Conservation (phyloP, 805 yeast species). For the Metschnikowia shivogae region DNA sequence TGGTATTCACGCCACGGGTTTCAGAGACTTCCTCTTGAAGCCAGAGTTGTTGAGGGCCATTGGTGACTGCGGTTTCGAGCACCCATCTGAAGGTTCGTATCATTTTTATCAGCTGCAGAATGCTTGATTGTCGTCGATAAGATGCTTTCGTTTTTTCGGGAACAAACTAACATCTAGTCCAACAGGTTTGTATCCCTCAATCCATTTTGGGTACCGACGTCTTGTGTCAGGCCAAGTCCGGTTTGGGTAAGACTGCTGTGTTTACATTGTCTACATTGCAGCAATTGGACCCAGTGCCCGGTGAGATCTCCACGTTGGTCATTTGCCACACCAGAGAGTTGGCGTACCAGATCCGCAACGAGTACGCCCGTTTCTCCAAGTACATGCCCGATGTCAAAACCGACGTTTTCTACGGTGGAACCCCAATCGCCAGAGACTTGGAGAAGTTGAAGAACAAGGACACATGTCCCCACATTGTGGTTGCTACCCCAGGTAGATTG, state of each 20-base stretch:
- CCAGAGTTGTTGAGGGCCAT: conserved; percentile 97
- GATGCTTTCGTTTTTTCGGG: background rate
- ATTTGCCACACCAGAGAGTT: conserved; percentile 98
- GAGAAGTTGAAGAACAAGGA: conserved; percentile 88
- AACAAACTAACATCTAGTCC: conserved; percentile 53
- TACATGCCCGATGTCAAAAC: conserved; percentile 98
- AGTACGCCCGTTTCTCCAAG: conserved; percentile 95
- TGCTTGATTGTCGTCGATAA: background rate
- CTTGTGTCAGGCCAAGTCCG: conserved; percentile 98
- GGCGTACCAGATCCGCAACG: conserved; percentile 97
- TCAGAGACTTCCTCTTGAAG: conserved; percentile 93
- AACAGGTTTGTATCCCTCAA: conserved; percentile 97
- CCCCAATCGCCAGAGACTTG: conserved; percentile 76
- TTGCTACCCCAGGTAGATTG: conserved; percentile 97
- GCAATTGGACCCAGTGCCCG: conserved; percentile 95
- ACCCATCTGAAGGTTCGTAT: conserved; percentile 95
- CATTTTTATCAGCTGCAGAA: conserved; percentile 1
- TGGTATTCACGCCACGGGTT: conserved; percentile 97
- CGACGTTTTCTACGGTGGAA: conserved; percentile 96
- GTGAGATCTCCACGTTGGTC: conserved; percentile 91
- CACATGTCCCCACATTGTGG: conserved; percentile 93
- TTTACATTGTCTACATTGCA: conserved; percentile 93
- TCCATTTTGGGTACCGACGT: conserved; percentile 97
- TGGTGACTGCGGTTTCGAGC: conserved; percentile 99
- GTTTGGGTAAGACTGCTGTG: conserved; percentile 98